A percentile compares a stretch with the other conserved stretches of the same genome.
Evolutionary conservation across 2,329 filamentous ascomycete genomes (phyloP).

Genomic region (Monilinia aucupariae): DNA sequence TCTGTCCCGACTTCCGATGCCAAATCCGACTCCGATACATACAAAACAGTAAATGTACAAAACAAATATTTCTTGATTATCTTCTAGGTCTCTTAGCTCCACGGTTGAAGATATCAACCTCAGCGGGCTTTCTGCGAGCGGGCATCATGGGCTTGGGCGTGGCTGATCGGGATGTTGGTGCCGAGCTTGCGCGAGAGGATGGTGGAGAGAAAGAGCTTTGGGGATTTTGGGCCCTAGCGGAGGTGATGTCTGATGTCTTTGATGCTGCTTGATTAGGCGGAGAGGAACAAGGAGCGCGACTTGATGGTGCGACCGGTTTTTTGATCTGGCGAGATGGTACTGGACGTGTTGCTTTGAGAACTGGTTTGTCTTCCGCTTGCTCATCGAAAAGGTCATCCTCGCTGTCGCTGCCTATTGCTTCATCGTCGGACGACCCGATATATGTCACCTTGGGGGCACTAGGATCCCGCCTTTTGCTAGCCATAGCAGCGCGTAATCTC

Average conservation of each 20-base stretch:
- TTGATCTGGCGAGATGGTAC: conserved; percentile 12
- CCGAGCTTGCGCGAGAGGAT: not conserved
- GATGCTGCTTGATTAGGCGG: conserved; percentile 1
- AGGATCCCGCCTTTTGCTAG: conserved; percentile 14
- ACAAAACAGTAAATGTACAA: not conserved
- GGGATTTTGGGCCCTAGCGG: not conserved
- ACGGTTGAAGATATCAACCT: conserved; percentile 17
- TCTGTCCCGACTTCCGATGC: not conserved
- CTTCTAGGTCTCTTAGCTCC: conserved; percentile 16
- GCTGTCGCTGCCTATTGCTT: conserved; percentile 19
- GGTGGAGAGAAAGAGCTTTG: not conserved
- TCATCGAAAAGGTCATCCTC: conserved; percentile 30
- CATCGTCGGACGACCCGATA: conserved; percentile 29
- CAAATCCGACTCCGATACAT: not conserved
- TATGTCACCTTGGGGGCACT: conserved; percentile 19
- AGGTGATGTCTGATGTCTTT: not conserved
- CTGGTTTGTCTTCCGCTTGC: not conserved
- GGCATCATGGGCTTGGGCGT: conserved; percentile 9
- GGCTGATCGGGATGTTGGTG: conserved; percentile 5
- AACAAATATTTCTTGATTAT: not conserved
- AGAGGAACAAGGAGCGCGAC: conserved; percentile 3
- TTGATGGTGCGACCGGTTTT: conserved; percentile 3
- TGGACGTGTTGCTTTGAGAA: conserved; percentile 1
- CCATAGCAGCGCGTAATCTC: conserved; percentile 28
- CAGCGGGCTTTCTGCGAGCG: conserved; percentile 3